A percentile compares a stretch with the other conserved stretches of the same genome.
These are phyloP conservation scores for Beta vulgaris DNA, from an alignment of 148 eudicot genomes.

Conservation along the genomic window DNA sequence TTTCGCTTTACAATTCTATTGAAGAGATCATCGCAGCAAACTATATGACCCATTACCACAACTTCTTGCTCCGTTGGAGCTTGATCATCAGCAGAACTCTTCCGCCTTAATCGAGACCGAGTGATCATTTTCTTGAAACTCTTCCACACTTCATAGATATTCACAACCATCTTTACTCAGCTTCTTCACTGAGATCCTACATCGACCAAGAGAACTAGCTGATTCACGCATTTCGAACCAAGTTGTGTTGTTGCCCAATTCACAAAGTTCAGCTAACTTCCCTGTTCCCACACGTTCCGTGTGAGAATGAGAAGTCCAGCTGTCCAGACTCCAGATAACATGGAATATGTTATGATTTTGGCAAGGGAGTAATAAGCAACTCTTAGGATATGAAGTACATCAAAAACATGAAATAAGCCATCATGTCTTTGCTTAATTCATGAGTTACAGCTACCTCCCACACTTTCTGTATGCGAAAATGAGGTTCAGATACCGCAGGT, in stretches of 20 bases:
- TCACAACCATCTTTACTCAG: not conserved
- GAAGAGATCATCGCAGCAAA: constrained; percentile 42
- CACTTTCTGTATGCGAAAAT: no score
- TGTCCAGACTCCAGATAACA: no score
- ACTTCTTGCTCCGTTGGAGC: not conserved
- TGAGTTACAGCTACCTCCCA: no score
- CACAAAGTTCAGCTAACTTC: not conserved
- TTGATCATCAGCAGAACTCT: not conserved
- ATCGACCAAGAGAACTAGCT: not conserved
- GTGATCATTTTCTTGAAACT: not conserved
- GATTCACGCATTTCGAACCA: not conserved
- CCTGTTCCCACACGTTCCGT: not conserved
- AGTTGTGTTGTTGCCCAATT: not conserved
- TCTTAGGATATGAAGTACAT: not conserved
- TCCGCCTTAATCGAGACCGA: not conserved
- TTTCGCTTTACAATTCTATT: not conserved
- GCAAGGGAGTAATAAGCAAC: not conserved
- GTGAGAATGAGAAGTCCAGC: not conserved
- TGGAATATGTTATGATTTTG: not conserved
- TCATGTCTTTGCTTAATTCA: no score
- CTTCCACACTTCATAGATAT: not conserved
- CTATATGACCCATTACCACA: not conserved
- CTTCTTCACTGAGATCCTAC: not conserved
- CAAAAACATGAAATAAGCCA: no score
- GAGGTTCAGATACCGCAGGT: no score